phyloP scores from a whole-genome alignment of 2,329 filamentous ascomycete genomes.

The Whalleya microplaca region DNA sequence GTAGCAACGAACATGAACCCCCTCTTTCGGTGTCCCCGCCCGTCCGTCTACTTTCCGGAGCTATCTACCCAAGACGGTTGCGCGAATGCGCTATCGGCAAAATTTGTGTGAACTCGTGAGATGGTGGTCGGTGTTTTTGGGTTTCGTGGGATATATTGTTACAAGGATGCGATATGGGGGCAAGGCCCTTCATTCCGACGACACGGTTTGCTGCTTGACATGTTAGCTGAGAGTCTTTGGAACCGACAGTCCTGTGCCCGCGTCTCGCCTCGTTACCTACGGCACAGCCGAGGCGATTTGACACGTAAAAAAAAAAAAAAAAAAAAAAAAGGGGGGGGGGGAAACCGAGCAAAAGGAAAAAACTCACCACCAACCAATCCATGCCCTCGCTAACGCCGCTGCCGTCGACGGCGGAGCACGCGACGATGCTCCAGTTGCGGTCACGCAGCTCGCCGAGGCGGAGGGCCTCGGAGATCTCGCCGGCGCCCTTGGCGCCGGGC shows the following conservation, averaged over 20 bases:
- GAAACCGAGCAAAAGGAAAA: background rate
- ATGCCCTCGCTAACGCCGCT: constrained; percentile 95
- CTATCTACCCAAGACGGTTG: constrained; percentile 21
- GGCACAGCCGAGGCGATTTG: too few relatives aligned
- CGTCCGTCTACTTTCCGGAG: constrained; percentile 4
- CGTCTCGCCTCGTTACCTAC: too few relatives aligned
- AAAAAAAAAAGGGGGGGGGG: too few relatives aligned
- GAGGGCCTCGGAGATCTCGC: constrained; percentile 93
- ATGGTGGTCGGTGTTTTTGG: constrained; percentile 3
- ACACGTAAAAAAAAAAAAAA: too few relatives aligned
- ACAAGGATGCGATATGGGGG: constrained; percentile 3
- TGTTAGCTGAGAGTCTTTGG: constrained; percentile 9
- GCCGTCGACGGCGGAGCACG: constrained; percentile 94
- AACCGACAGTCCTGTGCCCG: too few relatives aligned
- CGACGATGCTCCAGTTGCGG: constrained; percentile 98
- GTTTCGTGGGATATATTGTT: constrained; percentile 18
- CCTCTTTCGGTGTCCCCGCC: constrained; percentile 2
- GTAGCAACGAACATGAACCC: background rate
- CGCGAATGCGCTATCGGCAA: constrained; percentile 16
- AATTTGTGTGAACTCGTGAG: constrained; percentile 9
- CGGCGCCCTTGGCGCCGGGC: constrained; percentile 92
- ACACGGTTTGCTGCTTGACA: constrained; percentile 44
- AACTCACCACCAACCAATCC: constrained; percentile 92
- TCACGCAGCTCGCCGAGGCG: constrained; percentile 89
- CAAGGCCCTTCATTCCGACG: constrained; percentile 40